A percentile compares a stretch with the other conserved stretches of the same genome.
Evolutionary conservation across 2,329 filamentous ascomycete genomes (phyloP).

Genomic region (Chaetomium sp.): DNA sequence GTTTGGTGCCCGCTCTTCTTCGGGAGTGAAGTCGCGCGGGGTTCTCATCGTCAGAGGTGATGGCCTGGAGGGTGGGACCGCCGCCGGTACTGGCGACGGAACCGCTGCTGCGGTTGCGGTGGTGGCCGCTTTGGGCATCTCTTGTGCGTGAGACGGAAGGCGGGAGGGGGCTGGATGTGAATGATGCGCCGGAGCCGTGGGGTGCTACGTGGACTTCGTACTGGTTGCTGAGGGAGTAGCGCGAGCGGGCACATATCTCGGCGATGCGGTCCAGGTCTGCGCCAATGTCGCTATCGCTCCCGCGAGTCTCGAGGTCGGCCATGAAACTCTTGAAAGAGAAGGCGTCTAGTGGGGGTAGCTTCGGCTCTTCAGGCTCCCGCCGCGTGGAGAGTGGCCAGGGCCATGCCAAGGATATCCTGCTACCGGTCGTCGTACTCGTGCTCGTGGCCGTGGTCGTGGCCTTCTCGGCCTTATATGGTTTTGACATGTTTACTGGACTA

Average conservation of each 20-base stretch:
- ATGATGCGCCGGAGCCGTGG: constrained; percentile 50
- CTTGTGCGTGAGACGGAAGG: constrained; percentile 16
- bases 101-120: constrained; percentile 22
- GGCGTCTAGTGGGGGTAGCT: constrained; percentile 55
- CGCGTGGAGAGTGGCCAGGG: constrained; percentile 22
- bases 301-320: constrained; percentile 45
- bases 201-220: constrained; percentile 60
- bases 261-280: constrained; percentile 59
- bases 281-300: constrained; percentile 41
- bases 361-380: constrained; percentile 29
- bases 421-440: constrained; percentile 16
- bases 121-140: constrained; percentile 7
- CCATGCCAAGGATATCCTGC: constrained; percentile 24
- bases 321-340: constrained; percentile 61
- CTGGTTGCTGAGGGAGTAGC: constrained; percentile 60
- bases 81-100: constrained; percentile 34
- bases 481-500: constrained; percentile 36
- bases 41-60: constrained; percentile 50
- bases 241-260: constrained; percentile 59
- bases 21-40: constrained; percentile 29
- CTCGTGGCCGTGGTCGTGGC: background rate
- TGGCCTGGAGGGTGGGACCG: constrained; percentile 52
- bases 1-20: constrained; percentile 35
- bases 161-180: constrained; percentile 29
- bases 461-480: constrained; percentile 36